These are phyloP conservation scores for Phytophthora sojae DNA, from an alignment of 352 stramenopile species.

Conservation along the genomic window DNA sequence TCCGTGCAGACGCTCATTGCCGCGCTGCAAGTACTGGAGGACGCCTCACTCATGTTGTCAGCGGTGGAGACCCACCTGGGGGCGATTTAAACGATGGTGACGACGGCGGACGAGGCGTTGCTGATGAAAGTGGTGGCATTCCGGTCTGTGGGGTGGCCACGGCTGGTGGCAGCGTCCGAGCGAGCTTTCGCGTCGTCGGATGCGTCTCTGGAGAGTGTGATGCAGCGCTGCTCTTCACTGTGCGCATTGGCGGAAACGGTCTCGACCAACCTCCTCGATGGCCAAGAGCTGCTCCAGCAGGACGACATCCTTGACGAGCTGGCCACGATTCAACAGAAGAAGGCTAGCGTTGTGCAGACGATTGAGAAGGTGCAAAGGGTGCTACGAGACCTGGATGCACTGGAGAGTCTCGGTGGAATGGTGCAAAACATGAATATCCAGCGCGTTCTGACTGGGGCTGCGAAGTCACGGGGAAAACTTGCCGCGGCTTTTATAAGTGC, in stretches of 20 bases:
- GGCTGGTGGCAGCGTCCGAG: background rate
- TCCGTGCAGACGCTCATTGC: background rate
- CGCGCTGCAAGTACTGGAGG: background rate
- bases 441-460: background rate
- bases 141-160: background rate
- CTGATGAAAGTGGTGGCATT: background rate
- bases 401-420: conserved; percentile 1
- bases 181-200: background rate
- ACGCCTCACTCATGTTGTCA: background rate
- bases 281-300: background rate
- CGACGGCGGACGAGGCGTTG: background rate
- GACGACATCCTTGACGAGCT: background rate
- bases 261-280: background rate
- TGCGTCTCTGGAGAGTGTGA: background rate
- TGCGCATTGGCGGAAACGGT: background rate
- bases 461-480: no score
- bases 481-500: no score
- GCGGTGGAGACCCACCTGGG: background rate
- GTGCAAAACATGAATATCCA: background rate
- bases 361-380: background rate
- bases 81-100: background rate
- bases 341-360: background rate
- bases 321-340: background rate
- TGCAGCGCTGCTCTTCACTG: background rate
- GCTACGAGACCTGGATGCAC: background rate